Evolutionary conservation across 257 asterid species (phyloP), one percentile per base, ranked within the genome.

Genomic region (Mitragyna speciosa): DNA sequence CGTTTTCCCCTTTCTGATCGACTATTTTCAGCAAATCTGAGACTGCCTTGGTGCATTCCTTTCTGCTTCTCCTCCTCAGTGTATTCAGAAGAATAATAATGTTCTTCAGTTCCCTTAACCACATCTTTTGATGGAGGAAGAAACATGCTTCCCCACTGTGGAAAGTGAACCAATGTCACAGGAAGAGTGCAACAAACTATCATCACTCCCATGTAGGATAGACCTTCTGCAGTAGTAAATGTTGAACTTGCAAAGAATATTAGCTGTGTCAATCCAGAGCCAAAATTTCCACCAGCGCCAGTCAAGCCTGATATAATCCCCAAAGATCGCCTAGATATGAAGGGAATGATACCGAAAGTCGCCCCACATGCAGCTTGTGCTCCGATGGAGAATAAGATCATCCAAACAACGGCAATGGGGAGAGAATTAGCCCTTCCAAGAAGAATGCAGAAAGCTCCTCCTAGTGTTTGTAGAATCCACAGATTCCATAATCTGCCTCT

Each of bases 401-500:
- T 91, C 79, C 26, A 43, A 4, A 80, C 24, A 8, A 91, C 45
- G 6, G 96, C 94, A 0, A 86, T 1, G 0, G 87, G 85, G 0
- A 91, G 91, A 0, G 89, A 66, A 15, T 87, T 72, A 0, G 96
- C 84, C 6, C 86, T 76, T 0, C 96, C 96, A 0, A 91, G 83
- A 0, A 87, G 83, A 0, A 88, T 74, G 75, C 96, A 91, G 80
- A 91, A 89, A 0, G 74, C 84, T 2, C 94, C 93, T 10, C 97
- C 97, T 0, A 85, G 58, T 0, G 94, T 89, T 67, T 92, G 97
- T 0, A 89, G 78, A 52, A 79, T 85, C 91, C 93, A 91, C 0
- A 91, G 84, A 2, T 79, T 80, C 97, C 97, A 91, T 4, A 91
- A 84, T 17, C 97, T 72, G 0, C 97, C 97, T 73, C 94, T 81